Evolutionary conservation across 2,329 filamentous ascomycete genomes (phyloP), one percentile per base, ranked within the genome.

Genomic region (Epichloe baconii): DNA sequence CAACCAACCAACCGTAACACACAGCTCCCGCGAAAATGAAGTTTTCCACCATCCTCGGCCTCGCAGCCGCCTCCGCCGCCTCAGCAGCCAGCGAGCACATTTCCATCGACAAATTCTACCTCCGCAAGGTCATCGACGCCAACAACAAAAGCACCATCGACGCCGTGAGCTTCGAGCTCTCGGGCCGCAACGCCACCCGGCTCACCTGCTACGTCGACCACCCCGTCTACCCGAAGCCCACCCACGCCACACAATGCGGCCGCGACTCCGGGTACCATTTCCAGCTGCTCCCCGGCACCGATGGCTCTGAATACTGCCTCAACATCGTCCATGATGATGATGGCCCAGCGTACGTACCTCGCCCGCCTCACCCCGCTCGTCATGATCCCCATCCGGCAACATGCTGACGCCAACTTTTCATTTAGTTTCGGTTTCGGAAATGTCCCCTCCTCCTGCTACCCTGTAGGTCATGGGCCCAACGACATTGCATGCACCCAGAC

Each of bases 251-350:
- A 44, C 55, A 55, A 47, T 65, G 62, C 58, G 59, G 57, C 49
- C 57, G 58, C 23, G 0, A 26, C 10, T 55, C 54, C 55, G 57
- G 58, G 53, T 66, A 65, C 58, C 51, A 60, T 44, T 66, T 66
- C 60, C 47, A 46, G 17, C 48, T 65, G 31, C 41, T 52, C 23
- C 35, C 49, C 3, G 59, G 58, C 26, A 31, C 17, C 14, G 19
- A 51, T 0, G 44, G 50, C 41, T 5, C 6, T 23, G n/a, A 41
- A 3, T 34, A 21, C 26, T 2, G 10, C 10, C 2, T 48, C 7
- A 1, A 2, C 2, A n/a, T 48, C 14, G n/a, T 11, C 37, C 38
- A 48, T n/a, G 6, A 2, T 26, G 23, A 1, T 0, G 37, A 34
- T 31, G 56, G 51, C 47, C 2, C 47, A 50, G 57, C 51, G 60